Percentiles rank a stretch among this genome's conserved stretches.
Evolutionary conservation across 192 early-diverging fungal genomes (phyloP).

Genomic region (Gryganskiella cystojenkinii): DNA sequence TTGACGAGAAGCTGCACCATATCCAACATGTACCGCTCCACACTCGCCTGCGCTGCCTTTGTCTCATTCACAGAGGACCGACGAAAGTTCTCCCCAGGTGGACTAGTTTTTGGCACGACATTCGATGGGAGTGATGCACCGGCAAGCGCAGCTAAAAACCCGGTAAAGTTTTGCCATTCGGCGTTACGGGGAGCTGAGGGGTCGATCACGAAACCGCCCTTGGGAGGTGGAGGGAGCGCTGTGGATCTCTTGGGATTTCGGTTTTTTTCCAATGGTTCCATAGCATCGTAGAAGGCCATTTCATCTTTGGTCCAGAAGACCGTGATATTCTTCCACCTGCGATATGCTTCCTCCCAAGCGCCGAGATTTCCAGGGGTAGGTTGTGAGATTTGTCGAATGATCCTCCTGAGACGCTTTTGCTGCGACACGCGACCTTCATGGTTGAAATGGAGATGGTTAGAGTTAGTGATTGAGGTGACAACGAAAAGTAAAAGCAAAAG

Average conservation of each 20-base stretch:
- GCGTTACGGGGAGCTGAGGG: slow-evolving; percentile 41
- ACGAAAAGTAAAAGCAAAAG: background rate
- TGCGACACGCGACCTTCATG: slow-evolving; percentile 71
- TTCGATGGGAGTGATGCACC: slow-evolving; percentile 66
- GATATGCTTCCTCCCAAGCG: slow-evolving; percentile 87
- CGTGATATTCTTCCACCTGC: slow-evolving; percentile 76
- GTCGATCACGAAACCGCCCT: slow-evolving; percentile 43
- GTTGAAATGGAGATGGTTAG: too few relatives aligned
- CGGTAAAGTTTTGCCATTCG: slow-evolving; percentile 87
- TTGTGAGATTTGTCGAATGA: slow-evolving; percentile 71
- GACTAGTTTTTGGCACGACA: slow-evolving; percentile 16
- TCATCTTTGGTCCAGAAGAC: slow-evolving; percentile 51
- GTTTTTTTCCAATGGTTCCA: slow-evolving; percentile 43
- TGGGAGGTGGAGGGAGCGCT: slow-evolving; percentile 30
- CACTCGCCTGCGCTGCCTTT: slow-evolving; percentile 60
- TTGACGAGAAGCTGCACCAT: slow-evolving; percentile 77
- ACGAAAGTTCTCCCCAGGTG: slow-evolving; percentile 41
- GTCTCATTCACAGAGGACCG: slow-evolving; percentile 24
- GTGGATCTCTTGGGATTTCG: slow-evolving; percentile 52
- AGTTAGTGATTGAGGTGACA: too few relatives aligned
- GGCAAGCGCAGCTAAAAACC: slow-evolving; percentile 83
- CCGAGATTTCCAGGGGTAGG: slow-evolving; percentile 80
- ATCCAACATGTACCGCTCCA: slow-evolving; percentile 77
- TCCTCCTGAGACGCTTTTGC: slow-evolving; percentile 80
- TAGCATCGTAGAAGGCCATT: slow-evolving; percentile 54